Evolutionary conservation across 805 yeast species (phyloP).

Genomic region (Peterozyma xylosa): DNA sequence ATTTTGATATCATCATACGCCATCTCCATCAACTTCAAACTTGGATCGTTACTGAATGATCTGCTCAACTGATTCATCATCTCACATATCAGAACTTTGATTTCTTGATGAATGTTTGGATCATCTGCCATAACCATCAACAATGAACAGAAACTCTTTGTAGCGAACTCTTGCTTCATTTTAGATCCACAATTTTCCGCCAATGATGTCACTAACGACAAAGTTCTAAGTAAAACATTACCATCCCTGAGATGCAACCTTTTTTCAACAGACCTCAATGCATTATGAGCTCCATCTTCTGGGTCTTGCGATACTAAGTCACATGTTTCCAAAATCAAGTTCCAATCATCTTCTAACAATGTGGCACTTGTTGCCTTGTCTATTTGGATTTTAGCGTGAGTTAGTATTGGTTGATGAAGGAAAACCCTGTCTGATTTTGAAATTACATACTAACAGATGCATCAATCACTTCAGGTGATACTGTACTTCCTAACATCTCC

Average conservation of each 20-base stretch:
- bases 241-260: conserved; percentile 50
- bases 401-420: too few species aligned
- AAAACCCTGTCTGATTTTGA: too few species aligned
- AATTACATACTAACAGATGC: too few species aligned
- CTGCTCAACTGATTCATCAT: conserved; percentile 59
- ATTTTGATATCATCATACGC: conserved; percentile 43
- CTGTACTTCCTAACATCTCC: too few species aligned
- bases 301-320: conserved; percentile 59
- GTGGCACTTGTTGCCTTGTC: conserved; percentile 58
- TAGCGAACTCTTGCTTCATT: conserved; percentile 55
- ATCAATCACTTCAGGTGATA: too few species aligned
- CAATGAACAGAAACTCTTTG: conserved; percentile 41
- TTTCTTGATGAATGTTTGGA: conserved; percentile 51
- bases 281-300: conserved; percentile 41
- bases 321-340: conserved; percentile 53
- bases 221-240: conserved; percentile 53
- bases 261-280: conserved; percentile 36
- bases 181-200: conserved; percentile 76
- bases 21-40: conserved; percentile 61
- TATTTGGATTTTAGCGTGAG: not conserved
- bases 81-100: conserved; percentile 60
- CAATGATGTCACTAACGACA: conserved; percentile 48
- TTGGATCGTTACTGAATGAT: conserved; percentile 67
- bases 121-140: conserved; percentile 46
- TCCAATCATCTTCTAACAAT: conserved; percentile 64